Percentiles rank a stretch among this genome's conserved stretches.
Conservation (phyloP, 164 flowering plant genomes). For the Kingdonia uniflora region DNA sequence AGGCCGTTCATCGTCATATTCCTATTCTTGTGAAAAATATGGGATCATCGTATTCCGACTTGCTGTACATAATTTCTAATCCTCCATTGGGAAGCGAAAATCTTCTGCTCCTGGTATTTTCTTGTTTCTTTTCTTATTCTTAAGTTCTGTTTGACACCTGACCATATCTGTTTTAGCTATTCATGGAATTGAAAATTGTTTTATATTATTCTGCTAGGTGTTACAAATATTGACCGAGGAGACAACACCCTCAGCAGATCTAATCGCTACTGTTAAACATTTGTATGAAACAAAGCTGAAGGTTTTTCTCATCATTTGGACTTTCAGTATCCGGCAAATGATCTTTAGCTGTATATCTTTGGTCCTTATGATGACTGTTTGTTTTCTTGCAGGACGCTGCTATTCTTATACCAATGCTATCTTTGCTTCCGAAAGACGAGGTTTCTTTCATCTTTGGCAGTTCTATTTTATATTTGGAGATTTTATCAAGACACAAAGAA, state of each 20-base stretch:
- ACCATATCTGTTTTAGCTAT: slow-evolving; percentile 1
- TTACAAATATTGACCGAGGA: slow-evolving; percentile 75
- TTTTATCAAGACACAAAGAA: too few relatives aligned
- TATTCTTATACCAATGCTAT: slow-evolving; percentile 82
- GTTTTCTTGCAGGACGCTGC: slow-evolving; percentile 70
- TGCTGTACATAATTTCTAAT: slow-evolving; percentile 74
- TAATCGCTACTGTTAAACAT: slow-evolving; percentile 73
- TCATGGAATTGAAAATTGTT: slow-evolving; percentile 4
- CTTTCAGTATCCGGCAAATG: background rate
- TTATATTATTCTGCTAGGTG: slow-evolving; percentile 43
- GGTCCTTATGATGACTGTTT: slow-evolving; percentile 2
- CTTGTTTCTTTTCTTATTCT: background rate
- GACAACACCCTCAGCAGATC: slow-evolving; percentile 59
- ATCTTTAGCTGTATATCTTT: slow-evolving; percentile 3
- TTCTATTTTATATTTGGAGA: too few relatives aligned
- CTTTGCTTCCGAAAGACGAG: slow-evolving; percentile 86
- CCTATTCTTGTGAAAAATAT: slow-evolving; percentile 68
- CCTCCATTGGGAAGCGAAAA: slow-evolving; percentile 95
- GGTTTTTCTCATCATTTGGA: slow-evolving; percentile 30
- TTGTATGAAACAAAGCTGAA: slow-evolving; percentile 86
- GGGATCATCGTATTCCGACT: slow-evolving; percentile 68
- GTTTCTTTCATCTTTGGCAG: slow-evolving; percentile 20
- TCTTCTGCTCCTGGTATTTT: slow-evolving; percentile 68
- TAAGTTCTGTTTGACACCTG: background rate
- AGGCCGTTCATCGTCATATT: slow-evolving; percentile 92